Conservation (phyloP, 1,284 basidiomycete genomes). For the Lignosus rhinocerotis region DNA sequence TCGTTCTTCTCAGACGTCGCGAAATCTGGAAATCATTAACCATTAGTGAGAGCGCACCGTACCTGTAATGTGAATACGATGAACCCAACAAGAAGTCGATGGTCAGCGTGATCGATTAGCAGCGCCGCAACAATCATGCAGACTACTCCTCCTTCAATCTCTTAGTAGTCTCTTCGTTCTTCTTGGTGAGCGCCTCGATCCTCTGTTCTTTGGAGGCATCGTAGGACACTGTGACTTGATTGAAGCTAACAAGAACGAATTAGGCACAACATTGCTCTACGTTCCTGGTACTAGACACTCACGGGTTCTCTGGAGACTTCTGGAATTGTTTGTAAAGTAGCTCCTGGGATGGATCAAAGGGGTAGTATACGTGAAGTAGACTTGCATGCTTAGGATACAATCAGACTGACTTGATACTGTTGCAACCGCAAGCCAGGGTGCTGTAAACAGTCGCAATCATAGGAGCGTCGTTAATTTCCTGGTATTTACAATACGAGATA, state of each 20-base stretch:
- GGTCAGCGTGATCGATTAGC: not conserved
- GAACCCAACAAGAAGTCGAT: not conserved
- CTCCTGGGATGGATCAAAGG: conserved; percentile 45
- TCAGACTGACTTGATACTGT: conserved; percentile 70
- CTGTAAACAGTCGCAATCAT: conserved; percentile 34
- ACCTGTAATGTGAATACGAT: not conserved
- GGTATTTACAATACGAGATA: not conserved
- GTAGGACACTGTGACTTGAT: conserved; percentile 77
- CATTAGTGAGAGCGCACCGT: no score
- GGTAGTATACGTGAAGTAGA: no score
- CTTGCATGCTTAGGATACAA: conserved; percentile 10
- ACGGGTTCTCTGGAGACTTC: conserved; percentile 90
- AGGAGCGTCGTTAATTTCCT: not conserved
- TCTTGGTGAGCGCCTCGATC: conserved; percentile 66
- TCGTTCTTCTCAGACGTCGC: no score
- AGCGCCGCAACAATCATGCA: not conserved
- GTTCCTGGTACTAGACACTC: conserved; percentile 30
- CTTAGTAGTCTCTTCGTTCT: conserved; percentile 50
- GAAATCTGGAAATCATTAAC: no score
- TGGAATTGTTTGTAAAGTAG: conserved; percentile 82
- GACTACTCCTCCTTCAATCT: conserved; percentile 41
- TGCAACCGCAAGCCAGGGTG: conserved; percentile 83
- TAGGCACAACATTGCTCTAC: conserved; percentile 7
- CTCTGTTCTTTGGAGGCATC: conserved; percentile 85
- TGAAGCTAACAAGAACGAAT: conserved; percentile 55